These are phyloP conservation scores for Coniferiporia sulphurascens DNA, from an alignment of 1,284 basidiomycete genomes.

Conservation along the genomic window DNA sequence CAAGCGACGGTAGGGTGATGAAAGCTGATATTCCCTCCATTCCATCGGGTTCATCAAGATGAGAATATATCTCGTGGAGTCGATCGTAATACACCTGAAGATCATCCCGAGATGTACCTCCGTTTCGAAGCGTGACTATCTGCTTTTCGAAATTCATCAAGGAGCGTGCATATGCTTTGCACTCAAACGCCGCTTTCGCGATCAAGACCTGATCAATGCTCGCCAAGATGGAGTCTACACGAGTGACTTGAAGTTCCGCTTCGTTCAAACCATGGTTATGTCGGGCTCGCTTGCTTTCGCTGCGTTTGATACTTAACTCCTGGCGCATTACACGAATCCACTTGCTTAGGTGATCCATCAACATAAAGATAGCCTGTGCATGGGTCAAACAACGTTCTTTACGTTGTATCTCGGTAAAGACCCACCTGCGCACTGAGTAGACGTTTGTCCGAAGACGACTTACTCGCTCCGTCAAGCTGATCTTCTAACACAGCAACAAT, in stretches of 20 bases:
- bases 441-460: slow-evolving; percentile 69
- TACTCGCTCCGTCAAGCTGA: slow-evolving; percentile 65
- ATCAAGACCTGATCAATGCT: slow-evolving; percentile 87
- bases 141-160: slow-evolving; percentile 93
- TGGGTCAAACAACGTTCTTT: neutral
- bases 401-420: neutral
- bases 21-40: slow-evolving; percentile 97
- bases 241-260: slow-evolving; percentile 54
- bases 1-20: slow-evolving; percentile 86
- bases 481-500: slow-evolving; percentile 83
- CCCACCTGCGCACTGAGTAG: slow-evolving; percentile 85
- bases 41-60: slow-evolving; percentile 96
- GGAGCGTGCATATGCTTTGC: slow-evolving; percentile 91
- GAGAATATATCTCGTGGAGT: slow-evolving; percentile 93
- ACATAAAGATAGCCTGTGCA: slow-evolving; percentile 80
- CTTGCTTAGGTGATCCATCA: slow-evolving; percentile 93
- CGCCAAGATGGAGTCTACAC: slow-evolving; percentile 75
- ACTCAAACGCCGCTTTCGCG: slow-evolving; percentile 91
- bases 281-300: slow-evolving; percentile 45
- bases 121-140: slow-evolving; percentile 51
- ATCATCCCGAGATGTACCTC: slow-evolving; percentile 41
- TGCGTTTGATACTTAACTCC: slow-evolving; percentile 46
- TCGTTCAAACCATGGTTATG: slow-evolving; percentile 32
- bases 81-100: slow-evolving; percentile 84
- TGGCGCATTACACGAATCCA: slow-evolving; percentile 77